These are phyloP conservation scores for Combretum micranthum DNA, from an alignment of 345 rosid genomes.

Conservation along the genomic window DNA sequence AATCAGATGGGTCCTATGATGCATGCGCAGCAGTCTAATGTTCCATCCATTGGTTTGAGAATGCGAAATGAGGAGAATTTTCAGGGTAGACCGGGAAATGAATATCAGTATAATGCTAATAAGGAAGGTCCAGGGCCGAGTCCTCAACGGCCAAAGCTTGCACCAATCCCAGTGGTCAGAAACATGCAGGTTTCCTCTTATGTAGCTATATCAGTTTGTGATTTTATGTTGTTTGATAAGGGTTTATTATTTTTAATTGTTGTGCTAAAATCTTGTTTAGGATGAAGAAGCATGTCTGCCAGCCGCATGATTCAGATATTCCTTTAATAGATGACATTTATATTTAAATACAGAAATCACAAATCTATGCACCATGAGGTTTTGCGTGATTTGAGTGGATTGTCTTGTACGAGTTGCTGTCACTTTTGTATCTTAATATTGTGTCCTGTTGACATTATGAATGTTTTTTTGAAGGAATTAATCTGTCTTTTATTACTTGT, in stretches of 20 bases:
- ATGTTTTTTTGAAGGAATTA: too few species aligned
- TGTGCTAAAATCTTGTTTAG: neutral
- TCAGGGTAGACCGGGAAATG: conserved; percentile 57
- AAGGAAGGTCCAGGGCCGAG: conserved; percentile 53
- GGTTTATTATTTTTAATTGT: neutral
- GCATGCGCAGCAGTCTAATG: conserved; percentile 47
- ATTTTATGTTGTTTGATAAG: neutral
- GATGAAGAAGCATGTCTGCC: too few species aligned
- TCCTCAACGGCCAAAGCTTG: conserved; percentile 50
- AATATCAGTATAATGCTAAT: conserved; percentile 34
- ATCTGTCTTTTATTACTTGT: too few species aligned
- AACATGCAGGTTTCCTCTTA: conserved; percentile 28
- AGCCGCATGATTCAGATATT: too few species aligned
- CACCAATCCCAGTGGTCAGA: conserved; percentile 48
- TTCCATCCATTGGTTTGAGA: conserved; percentile 40
- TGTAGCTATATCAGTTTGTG: neutral
- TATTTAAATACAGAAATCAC: too few species aligned
- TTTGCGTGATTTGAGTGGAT: too few species aligned
- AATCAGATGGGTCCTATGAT: conserved; percentile 47
- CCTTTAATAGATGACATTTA: too few species aligned
- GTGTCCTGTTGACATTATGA: too few species aligned
- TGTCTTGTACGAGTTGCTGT: too few species aligned
- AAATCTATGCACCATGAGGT: too few species aligned
- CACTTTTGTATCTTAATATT: too few species aligned
- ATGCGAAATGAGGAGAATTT: conserved; percentile 41